Base-by-base conservation (phyloP, 169 alveolate genomes). In the Plasmodium chabaudi region DNA sequence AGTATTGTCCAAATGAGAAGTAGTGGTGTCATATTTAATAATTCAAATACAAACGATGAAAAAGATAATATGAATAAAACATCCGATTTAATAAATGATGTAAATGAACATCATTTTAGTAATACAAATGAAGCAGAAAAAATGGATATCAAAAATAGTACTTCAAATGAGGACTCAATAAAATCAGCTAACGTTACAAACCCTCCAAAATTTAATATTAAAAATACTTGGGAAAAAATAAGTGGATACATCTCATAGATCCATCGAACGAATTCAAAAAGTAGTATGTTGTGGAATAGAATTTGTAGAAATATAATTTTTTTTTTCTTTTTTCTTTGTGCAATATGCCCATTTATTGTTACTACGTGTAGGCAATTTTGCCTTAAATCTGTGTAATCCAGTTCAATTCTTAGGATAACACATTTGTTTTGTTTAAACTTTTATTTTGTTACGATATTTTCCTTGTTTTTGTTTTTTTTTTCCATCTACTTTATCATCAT, bases 201-300 rank as follows among this genome's bases (percentile, higher is more conserved):
- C 12, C 34, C 88, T 6, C 77, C 88, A 10, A 77, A 77, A 56
- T 77, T 77, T 77, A 77, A 77, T 64, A 77, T 77, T 25, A 77
- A 77, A 77, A 77, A 77, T 69, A 77, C 88, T 19, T 77, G 88
- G 88, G 88, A 77, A 46, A 77, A 64, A 44, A 23, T 77, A 56
- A 77, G 88, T 25, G 88, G 88, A 21, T 77, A 63, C 47, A 77
- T 77, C 64, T 77, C 88, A 44, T 77, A 64, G 47, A 56, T 64
- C 10, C 34, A 34, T 65, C 23, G 13, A 65, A 19, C 21, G 12
- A 71, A 51, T 27, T 56, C 34, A 19, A 17, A 17, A 56, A 56
- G 13, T 3, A 23, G 9, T 15, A 3, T 17, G 12, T 17, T 9
- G 12, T 4, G 23, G 23, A 56, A 15, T 17, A 0, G 23, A 56